Conservation (phyloP, 1,139 yeast genomes). For the Blastobotrys serpentis region DNA sequence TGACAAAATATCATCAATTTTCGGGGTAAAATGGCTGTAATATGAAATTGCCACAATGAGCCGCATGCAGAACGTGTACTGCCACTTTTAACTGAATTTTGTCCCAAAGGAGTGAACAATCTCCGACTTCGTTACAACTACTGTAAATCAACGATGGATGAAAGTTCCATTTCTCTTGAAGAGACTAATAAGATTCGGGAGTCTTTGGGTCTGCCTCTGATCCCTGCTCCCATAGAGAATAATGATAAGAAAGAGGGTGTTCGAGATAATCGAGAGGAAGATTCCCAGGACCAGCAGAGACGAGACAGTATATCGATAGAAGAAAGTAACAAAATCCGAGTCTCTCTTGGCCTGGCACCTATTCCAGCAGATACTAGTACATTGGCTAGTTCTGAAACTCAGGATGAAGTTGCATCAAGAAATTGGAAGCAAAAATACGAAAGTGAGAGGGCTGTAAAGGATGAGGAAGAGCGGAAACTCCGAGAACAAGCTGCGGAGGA, state of each 20-base stretch:
- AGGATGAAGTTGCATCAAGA: conserved; percentile 35
- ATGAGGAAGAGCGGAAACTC: conserved; percentile 23
- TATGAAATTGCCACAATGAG: too few relatives aligned
- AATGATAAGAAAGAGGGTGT: conserved; percentile 11
- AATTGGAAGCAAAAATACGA: conserved; percentile 34
- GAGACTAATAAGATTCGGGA: conserved; percentile 40
- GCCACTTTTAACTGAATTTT: too few relatives aligned
- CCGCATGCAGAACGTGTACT: too few relatives aligned
- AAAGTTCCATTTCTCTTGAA: conserved; percentile 33
- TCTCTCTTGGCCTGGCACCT: conserved; percentile 39
- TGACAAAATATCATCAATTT: too few relatives aligned
- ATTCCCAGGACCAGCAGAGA: conserved; percentile 15
- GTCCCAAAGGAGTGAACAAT: not conserved
- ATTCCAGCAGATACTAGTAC: conserved; percentile 23
- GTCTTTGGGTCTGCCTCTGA: conserved; percentile 39
- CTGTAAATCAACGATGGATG: conserved; percentile 9
- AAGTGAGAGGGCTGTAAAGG: conserved; percentile 23
- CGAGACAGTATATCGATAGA: conserved; percentile 32
- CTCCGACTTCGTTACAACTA: not conserved
- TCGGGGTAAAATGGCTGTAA: too few relatives aligned
- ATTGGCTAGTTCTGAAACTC: conserved; percentile 22
- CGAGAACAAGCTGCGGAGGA: conserved; percentile 28
- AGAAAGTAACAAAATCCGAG: conserved; percentile 39
- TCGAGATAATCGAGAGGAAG: too few relatives aligned
- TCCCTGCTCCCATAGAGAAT: conserved; percentile 28